Base-by-base conservation (phyloP, 2,329 filamentous ascomycete species). In the Colletotrichum echinochloae region DNA sequence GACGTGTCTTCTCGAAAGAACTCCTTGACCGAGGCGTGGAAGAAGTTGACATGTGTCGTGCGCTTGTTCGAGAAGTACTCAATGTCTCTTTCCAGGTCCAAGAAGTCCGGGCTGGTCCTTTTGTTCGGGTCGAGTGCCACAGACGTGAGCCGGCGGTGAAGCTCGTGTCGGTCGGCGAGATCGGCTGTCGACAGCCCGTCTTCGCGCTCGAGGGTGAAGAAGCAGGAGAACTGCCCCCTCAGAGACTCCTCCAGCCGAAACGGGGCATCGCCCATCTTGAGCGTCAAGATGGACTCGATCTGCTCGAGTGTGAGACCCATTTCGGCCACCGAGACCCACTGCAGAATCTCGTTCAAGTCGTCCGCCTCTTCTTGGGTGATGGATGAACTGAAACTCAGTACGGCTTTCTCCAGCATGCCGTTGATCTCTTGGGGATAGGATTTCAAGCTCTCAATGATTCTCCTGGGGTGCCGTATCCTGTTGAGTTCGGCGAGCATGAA, bases 401-500 rank as follows among this genome's bases (percentile, higher is more conserved):
- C 76, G 2, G 84, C 84, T 44, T 81, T 78, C 11, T 75, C 75
- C 18, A 85, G 76, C 71, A 83, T 82, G 9, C 82, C 83, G 63
- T 83, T 81, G 46, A 82, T 82, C 72, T 83, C 80, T 39, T 79
- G 81, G 12, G 84, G 84, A 48, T 86, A 86, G 0, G 79, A 77
- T 26, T 81, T 77, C 0, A 88, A 74, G 51, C 82, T 82, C 26
- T 83, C 79, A 6, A 83, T 79, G 1, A 81, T 86, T 0, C 83
- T 83, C 8, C 81, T 78, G 0, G 83, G 82, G 52, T 85, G 84
- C 3, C 80, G 78, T 66, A 85, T 81, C 39, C 82, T 81, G 28
- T 79, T 81, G 3, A 86, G 77, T 59, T 88, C 86, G 6, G 82
- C 82, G 3, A 88, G 66, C 84, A 86, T 86, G 54, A 86, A 82